phyloP scores from a whole-genome alignment of 768 basidiomycete genomes.

The Russula sp. region DNA sequence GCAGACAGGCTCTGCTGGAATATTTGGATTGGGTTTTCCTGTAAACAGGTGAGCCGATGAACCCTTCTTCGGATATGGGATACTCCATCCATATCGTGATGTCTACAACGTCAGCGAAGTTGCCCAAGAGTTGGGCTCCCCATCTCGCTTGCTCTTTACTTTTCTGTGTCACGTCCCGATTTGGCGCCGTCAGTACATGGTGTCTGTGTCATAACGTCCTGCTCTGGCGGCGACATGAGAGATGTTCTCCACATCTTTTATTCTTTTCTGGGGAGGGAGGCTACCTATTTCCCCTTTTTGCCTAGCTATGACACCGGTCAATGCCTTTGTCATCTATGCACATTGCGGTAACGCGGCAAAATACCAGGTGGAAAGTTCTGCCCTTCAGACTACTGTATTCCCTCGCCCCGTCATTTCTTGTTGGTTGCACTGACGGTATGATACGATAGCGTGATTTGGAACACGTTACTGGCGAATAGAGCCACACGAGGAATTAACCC shows the following conservation, averaged over 20 bases:
- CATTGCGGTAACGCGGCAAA: not conserved
- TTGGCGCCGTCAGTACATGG: not conserved
- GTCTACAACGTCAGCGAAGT: not conserved
- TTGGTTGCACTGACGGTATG: conserved; percentile 1
- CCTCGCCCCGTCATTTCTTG: not conserved
- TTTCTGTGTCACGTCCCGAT: not conserved
- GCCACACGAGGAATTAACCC: not conserved
- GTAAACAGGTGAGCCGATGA: conserved; percentile 48
- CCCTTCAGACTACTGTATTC: not conserved
- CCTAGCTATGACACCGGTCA: not conserved
- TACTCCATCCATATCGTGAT: not conserved
- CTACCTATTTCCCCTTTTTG: not conserved
- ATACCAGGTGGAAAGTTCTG: not conserved
- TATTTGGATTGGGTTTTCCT: conserved; percentile 73
- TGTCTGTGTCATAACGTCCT: not conserved
- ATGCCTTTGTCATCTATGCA: not conserved
- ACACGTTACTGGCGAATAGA: conserved; percentile 10
- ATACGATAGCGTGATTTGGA: conserved; percentile 23
- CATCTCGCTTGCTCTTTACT: not conserved
- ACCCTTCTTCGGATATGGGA: not conserved
- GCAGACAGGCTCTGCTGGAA: conserved; percentile 53
- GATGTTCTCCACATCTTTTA: not conserved
- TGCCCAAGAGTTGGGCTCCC: not conserved
- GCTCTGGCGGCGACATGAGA: not conserved
- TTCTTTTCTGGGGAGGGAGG: not conserved